These are phyloP conservation scores for Cordyceps javanica DNA, from an alignment of 2,329 filamentous ascomycete genomes.

Conservation along the genomic window DNA sequence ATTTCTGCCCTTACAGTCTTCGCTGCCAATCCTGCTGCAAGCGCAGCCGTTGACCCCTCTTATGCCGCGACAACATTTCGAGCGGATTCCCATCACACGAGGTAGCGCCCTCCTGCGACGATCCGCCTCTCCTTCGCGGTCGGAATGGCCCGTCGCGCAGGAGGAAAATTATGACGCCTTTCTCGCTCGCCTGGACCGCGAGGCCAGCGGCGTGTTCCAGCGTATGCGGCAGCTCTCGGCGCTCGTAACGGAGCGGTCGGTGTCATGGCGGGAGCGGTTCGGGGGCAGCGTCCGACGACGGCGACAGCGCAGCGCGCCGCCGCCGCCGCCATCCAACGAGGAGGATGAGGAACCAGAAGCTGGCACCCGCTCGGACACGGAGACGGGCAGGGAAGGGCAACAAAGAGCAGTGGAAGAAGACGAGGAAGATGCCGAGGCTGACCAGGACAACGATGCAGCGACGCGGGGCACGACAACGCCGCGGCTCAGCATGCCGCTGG, in stretches of 20 bases:
- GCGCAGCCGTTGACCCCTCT: not conserved
- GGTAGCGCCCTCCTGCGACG: constrained; percentile 1
- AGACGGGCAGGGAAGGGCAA: not conserved
- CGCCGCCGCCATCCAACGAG: not conserved
- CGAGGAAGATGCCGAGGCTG: not conserved
- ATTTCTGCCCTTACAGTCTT: not conserved
- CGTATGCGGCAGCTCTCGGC: not conserved
- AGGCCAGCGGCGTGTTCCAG: not conserved
- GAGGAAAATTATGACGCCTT: not conserved
- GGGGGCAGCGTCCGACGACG: not conserved
- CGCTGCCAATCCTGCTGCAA: not conserved
- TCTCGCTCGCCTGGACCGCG: not conserved
- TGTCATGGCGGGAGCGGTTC: not conserved
- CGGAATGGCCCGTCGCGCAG: not conserved
- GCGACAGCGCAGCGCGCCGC: not conserved
- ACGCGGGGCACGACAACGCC: constrained; percentile 23
- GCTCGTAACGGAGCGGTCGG: constrained; percentile 1
- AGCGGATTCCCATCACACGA: not conserved
- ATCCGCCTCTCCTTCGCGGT: not conserved
- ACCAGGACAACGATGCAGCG: constrained; percentile 18
- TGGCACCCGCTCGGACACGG: not conserved
- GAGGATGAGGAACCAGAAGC: not conserved
- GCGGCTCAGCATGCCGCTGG: constrained; percentile 31
- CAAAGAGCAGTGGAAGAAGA: not conserved
- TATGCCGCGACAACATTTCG: constrained; percentile 7